Percentiles rank a stretch among this genome's conserved stretches.
phyloP scores from a whole-genome alignment of 1,284 basidiomycete genomes.

The Marasmius oreades region DNA sequence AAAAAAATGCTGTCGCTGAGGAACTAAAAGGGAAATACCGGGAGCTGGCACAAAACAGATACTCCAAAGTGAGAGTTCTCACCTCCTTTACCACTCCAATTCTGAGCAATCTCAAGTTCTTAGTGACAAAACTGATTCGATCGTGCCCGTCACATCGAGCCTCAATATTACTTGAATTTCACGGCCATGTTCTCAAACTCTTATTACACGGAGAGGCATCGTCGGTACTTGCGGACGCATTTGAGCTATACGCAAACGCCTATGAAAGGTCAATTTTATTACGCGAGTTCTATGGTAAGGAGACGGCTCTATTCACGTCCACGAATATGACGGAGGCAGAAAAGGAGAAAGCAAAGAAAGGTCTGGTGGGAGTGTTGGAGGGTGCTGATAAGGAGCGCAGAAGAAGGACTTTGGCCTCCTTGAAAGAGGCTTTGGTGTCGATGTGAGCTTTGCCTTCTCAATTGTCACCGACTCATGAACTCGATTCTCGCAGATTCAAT shows the following conservation, averaged over 20 bases:
- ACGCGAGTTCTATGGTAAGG: slow-evolving; percentile 86
- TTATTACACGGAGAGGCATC: slow-evolving; percentile 83
- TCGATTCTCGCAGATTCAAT: slow-evolving; percentile 59
- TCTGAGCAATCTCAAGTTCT: slow-evolving; percentile 52
- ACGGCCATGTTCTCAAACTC: slow-evolving; percentile 67
- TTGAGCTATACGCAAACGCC: slow-evolving; percentile 80
- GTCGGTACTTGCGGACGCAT: slow-evolving; percentile 79
- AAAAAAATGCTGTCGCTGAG: slow-evolving; percentile 73
- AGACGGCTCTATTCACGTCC: slow-evolving; percentile 69
- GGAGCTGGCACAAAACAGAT: slow-evolving; percentile 79
- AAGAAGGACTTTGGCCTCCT: slow-evolving; percentile 60
- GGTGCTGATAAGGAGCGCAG: slow-evolving; percentile 59
- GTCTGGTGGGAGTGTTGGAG: slow-evolving; percentile 64
- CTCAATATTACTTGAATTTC: slow-evolving; percentile 74
- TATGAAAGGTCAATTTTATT: slow-evolving; percentile 78
- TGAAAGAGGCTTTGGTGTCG: slow-evolving; percentile 73
- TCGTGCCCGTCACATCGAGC: slow-evolving; percentile 70
- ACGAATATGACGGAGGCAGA: slow-evolving; percentile 46
- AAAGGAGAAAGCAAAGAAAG: slow-evolving; percentile 61
- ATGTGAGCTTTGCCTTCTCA: slow-evolving; percentile 57
- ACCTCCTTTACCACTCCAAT: not conserved
- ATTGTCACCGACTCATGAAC: not conserved
- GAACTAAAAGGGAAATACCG: slow-evolving; percentile 80
- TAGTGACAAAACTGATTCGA: slow-evolving; percentile 81
- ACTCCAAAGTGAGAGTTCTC: slow-evolving; percentile 67